Evolutionary conservation across 2,329 filamentous ascomycete genomes (phyloP), one percentile per base, ranked within the genome.

Genomic region (Byssothecium circinans): DNA sequence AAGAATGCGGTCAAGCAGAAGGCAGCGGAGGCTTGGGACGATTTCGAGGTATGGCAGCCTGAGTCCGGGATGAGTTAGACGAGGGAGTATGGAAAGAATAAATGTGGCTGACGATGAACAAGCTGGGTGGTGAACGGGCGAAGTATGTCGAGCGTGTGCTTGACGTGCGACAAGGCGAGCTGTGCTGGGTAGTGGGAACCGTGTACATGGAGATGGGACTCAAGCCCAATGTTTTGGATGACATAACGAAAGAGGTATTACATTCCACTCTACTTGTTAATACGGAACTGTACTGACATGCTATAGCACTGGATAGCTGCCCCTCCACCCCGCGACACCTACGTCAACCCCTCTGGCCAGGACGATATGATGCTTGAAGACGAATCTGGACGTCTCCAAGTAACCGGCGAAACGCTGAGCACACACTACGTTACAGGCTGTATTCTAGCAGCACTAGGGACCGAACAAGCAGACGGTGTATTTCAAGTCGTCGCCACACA

Each of bases 201-300:
- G 84, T 97, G 25, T 99, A 95, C 70, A 95, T 97, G 87, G 90
- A 97, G 55, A 91, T 99, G 89, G 83, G 88, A 2, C 73, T 96
- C 63, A 99, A 99, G 75, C 94, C 95, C 1, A 95, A 95, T 65
- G 92, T 99, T 68, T 76, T 99, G 27, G 91, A 96, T 50, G 94
- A 99, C 61, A 88, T 99, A 34, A 87, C 89, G 33, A 95, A 95
- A 73, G 92, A 96, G 71, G 89, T 91, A 74, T 14, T 20, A 14
- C n/a, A 10, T 22, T 43, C 56, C 61, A 45, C 61, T 23, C 27
- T 32, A 10, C 4, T 20, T 18, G 12, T 17, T 14, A 15, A 7
- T 20, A 14, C 8, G 5, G 27, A 2, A 45, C 17, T 38, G 17
- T 19, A 20, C 56, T 62, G 17, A 62, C 44, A 32, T 7, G 12